Evolutionary conservation across 78 protist species (phyloP).

Genomic region (Anaeramoeba flamelloides): DNA sequence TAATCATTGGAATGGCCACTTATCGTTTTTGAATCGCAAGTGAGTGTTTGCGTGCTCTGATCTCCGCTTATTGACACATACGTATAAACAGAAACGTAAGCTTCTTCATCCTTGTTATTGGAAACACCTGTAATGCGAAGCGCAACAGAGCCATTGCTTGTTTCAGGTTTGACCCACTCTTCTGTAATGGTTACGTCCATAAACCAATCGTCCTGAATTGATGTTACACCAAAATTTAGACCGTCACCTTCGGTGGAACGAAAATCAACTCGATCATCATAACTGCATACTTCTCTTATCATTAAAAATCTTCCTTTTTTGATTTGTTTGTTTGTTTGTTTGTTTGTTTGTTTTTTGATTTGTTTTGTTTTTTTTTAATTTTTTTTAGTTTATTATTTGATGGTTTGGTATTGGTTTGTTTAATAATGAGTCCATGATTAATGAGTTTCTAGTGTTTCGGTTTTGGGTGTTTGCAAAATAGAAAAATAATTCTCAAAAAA

Average conservation of each 20-base stretch:
- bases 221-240: background rate
- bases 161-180: background rate
- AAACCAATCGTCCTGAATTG: background rate
- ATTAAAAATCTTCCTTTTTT: background rate
- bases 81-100: background rate
- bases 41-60: background rate
- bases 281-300: background rate
- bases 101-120: background rate
- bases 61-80: background rate
- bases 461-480: too few species aligned
- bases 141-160: background rate
- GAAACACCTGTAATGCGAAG: background rate
- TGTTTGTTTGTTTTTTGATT: too few species aligned
- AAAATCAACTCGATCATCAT: background rate
- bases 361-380: too few species aligned
- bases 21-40: background rate
- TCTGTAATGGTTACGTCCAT: background rate
- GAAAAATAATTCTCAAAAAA: too few species aligned
- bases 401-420: too few species aligned
- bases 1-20: background rate
- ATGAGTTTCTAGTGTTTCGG: too few species aligned
- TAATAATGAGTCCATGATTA: too few species aligned
- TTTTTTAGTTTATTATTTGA: too few species aligned
- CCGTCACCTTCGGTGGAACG: background rate
- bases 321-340: too few species aligned